These are phyloP conservation scores for Comarum palustre DNA, from an alignment of 306 rosid genomes.

Conservation along the genomic window DNA sequence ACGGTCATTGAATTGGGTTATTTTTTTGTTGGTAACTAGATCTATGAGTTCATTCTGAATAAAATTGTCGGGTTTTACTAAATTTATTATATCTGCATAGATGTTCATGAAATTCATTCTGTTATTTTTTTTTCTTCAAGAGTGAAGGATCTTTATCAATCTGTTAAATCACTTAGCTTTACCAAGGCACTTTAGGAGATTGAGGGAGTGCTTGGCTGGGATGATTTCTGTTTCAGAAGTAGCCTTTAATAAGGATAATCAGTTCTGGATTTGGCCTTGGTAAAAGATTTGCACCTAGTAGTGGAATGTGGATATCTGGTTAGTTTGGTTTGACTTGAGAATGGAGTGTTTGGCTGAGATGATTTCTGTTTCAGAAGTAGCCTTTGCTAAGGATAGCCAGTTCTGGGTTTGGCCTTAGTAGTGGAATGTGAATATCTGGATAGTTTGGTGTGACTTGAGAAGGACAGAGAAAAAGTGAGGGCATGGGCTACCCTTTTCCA, in stretches of 20 bases:
- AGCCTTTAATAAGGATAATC: not conserved
- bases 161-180: not conserved
- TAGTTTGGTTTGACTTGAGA: not conserved
- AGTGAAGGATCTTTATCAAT: not conserved
- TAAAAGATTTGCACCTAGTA: not conserved
- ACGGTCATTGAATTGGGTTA: not conserved
- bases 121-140: not conserved
- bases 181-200: not conserved
- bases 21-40: too few species aligned
- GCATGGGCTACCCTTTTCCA: not conserved
- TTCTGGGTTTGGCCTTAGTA: too few species aligned
- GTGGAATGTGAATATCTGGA: too few species aligned
- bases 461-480: not conserved
- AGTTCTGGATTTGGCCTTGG: conserved; percentile 3
- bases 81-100: not conserved
- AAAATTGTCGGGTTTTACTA: not conserved
- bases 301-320: not conserved
- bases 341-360: too few species aligned
- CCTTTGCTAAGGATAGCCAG: too few species aligned
- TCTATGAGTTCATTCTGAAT: not conserved
- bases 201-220: not conserved
- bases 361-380: too few species aligned
- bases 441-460: too few species aligned
- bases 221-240: not conserved
- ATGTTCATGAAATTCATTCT: not conserved